These are phyloP conservation scores for Blastobotrys attinorum DNA, from an alignment of 805 yeast species.

Conservation along the genomic window DNA sequence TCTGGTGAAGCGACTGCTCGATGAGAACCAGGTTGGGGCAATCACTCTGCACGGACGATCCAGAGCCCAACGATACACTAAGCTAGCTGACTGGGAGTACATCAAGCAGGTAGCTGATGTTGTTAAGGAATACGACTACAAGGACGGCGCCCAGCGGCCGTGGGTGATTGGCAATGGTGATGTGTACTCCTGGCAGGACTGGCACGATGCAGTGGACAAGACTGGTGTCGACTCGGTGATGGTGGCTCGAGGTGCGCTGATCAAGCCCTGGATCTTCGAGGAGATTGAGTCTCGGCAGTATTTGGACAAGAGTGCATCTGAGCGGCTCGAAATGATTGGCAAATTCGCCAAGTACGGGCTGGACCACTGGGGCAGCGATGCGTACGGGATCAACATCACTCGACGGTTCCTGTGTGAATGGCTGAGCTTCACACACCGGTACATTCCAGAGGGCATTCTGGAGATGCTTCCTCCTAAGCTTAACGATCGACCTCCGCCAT, in stretches of 20 bases:
- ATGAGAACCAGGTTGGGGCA: slow-evolving; percentile 79
- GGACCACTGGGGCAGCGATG: slow-evolving; percentile 98
- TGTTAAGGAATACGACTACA: slow-evolving; percentile 43
- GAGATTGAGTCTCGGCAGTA: slow-evolving; percentile 86
- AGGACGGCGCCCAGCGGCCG: slow-evolving; percentile 47
- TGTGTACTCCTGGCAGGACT: slow-evolving; percentile 76
- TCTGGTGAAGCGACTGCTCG: slow-evolving; percentile 60
- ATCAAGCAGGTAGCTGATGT: slow-evolving; percentile 63
- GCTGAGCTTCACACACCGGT: slow-evolving; percentile 87
- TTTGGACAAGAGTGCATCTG: slow-evolving; percentile 83
- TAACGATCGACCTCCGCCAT: slow-evolving; percentile 88
- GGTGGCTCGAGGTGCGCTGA: slow-evolving; percentile 97
- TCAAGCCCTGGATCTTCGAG: slow-evolving; percentile 98
- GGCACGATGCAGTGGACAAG: slow-evolving; percentile 62
- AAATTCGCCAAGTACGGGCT: slow-evolving; percentile 72
- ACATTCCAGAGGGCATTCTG: slow-evolving; percentile 87
- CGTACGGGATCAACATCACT: slow-evolving; percentile 80
- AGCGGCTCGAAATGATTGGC: slow-evolving; percentile 69
- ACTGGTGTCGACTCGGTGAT: slow-evolving; percentile 83
- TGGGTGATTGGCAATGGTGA: slow-evolving; percentile 96
- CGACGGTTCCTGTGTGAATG: slow-evolving; percentile 92
- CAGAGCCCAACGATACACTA: slow-evolving; percentile 89
- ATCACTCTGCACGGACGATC: slow-evolving; percentile 95
- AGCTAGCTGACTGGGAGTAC: slow-evolving; percentile 89
- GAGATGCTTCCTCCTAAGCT: slow-evolving; percentile 82